Evolutionary conservation across 2,329 filamentous ascomycete genomes (phyloP).

Genomic region (Cladosporium austrohemisphaericum): DNA sequence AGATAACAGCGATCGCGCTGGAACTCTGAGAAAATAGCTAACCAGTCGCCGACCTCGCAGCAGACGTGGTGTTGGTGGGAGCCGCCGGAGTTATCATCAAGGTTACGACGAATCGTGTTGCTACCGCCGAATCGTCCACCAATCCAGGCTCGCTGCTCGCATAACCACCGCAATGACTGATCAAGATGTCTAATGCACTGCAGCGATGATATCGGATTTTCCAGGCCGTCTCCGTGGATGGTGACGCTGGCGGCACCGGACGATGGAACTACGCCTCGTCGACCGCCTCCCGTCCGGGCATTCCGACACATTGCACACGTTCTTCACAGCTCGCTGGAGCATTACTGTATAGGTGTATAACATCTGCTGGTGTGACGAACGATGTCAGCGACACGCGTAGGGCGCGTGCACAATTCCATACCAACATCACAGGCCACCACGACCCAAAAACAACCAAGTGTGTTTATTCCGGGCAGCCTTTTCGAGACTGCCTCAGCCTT

Average conservation of each 20-base stretch:
- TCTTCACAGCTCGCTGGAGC: conserved; percentile 2
- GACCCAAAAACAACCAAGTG: conserved; percentile 8
- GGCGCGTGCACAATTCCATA: conserved; percentile 3
- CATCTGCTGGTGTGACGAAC: not conserved
- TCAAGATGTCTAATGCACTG: conserved; percentile 2
- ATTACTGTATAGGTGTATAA: not conserved
- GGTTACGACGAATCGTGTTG: not conserved
- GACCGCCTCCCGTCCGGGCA: conserved; percentile 6
- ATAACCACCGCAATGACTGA: conserved; percentile 6
- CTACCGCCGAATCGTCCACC: conserved; percentile 5
- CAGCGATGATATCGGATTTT: conserved; percentile 5
- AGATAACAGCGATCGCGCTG: not conserved
- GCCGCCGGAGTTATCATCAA: not conserved
- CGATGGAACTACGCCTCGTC: conserved; percentile 4
- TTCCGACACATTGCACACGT: conserved; percentile 2
- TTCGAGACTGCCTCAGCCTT: conserved; percentile 10
- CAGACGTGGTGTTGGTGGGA: not conserved
- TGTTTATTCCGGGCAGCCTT: conserved; percentile 7
- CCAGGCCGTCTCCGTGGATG: conserved; percentile 5
- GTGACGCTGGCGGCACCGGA: not conserved
- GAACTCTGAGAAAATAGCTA: not conserved
- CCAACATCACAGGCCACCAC: not conserved
- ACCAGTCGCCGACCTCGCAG: not conserved
- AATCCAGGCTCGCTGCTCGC: conserved; percentile 3
- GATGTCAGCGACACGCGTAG: conserved; percentile 8